Percentiles rank a stretch among this genome's conserved stretches.
Conservation (phyloP, 2,329 filamentous ascomycete genomes). For the Leptographium wingfieldii region DNA sequence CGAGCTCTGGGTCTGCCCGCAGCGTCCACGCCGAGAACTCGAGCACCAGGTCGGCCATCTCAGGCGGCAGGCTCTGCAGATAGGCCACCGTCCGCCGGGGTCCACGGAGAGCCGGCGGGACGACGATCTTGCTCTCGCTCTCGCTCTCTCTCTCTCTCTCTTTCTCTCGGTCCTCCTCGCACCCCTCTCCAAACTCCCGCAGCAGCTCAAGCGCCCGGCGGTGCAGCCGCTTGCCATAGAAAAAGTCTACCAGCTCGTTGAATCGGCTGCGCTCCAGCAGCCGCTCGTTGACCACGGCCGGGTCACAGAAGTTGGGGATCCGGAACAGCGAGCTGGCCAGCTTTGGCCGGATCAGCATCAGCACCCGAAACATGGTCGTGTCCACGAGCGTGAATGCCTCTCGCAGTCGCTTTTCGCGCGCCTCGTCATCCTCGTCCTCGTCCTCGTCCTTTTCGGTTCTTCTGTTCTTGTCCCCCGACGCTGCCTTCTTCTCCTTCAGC, state of each 20-base stretch:
- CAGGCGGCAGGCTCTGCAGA: constrained; percentile 75
- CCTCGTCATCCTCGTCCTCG: constrained; percentile 36
- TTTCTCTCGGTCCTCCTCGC: neutral
- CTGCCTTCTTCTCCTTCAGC: constrained; percentile 38
- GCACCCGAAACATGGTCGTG: constrained; percentile 84
- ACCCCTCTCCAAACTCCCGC: constrained; percentile 60
- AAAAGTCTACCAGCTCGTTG: constrained; percentile 92
- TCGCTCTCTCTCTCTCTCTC: neutral
- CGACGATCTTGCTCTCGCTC: neutral
- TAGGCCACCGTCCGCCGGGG: constrained; percentile 78
- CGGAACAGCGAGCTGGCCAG: constrained; percentile 85
- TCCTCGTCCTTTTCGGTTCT: neutral
- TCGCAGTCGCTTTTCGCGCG: constrained; percentile 59
- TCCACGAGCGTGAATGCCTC: constrained; percentile 77
- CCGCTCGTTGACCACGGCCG: constrained; percentile 86
- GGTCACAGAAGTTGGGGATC: constrained; percentile 94
- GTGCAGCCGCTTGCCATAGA: constrained; percentile 90
- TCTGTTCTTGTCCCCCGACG: constrained; percentile 12
- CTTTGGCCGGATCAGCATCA: constrained; percentile 83
- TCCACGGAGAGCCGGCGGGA: constrained; percentile 49
- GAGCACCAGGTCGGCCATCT: constrained; percentile 79
- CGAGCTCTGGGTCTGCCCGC: constrained; percentile 54
- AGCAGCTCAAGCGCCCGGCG: constrained; percentile 74
- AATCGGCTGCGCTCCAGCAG: constrained; percentile 80
- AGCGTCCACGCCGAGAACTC: constrained; percentile 89